Evolutionary conservation across 2,329 filamentous ascomycete species (phyloP).

Genomic region (Macrophomina tecta): DNA sequence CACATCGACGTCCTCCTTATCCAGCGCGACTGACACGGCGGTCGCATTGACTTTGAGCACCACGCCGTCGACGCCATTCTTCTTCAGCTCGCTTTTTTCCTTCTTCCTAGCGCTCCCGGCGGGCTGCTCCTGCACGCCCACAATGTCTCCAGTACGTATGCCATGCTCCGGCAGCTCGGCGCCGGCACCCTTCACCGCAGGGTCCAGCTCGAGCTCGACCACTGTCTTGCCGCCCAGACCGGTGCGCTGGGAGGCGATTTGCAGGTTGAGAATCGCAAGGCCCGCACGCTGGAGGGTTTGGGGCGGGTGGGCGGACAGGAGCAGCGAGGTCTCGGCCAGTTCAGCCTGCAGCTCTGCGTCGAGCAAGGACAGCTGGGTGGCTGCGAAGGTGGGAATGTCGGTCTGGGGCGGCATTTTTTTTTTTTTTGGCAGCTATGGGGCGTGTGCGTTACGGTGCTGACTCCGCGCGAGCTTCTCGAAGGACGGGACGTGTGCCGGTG

Average conservation of each 20-base stretch:
- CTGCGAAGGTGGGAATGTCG: slow-evolving; percentile 68
- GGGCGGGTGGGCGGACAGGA: slow-evolving; percentile 72
- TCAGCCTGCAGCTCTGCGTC: slow-evolving; percentile 74
- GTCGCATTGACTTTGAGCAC: slow-evolving; percentile 68
- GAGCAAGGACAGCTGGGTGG: slow-evolving; percentile 73
- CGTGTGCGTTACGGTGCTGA: slow-evolving; percentile 3
- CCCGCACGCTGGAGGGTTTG: slow-evolving; percentile 74
- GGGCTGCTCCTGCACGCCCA: slow-evolving; percentile 76
- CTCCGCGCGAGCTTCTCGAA: slow-evolving; percentile 17
- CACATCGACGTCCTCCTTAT: slow-evolving; percentile 65
- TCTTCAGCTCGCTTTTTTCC: slow-evolving; percentile 73
- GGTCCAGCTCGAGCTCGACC: slow-evolving; percentile 77
- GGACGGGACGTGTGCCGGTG: slow-evolving; percentile 4
- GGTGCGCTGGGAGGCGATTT: slow-evolving; percentile 77
- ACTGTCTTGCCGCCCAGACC: slow-evolving; percentile 91
- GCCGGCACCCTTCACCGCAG: slow-evolving; percentile 63
- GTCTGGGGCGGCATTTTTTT: slow-evolving; percentile 19
- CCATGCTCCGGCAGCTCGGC: slow-evolving; percentile 75
- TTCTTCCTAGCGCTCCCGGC: slow-evolving; percentile 72
- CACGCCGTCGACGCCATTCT: slow-evolving; percentile 72
- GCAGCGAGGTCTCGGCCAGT: slow-evolving; percentile 69
- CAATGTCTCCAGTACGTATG: slow-evolving; percentile 77
- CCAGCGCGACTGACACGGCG: slow-evolving; percentile 70
- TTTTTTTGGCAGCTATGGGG: neutral
- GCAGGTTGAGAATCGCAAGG: slow-evolving; percentile 78